Base-by-base conservation (phyloP, 208 protist genomes). In the Porcisia deanei region DNA sequence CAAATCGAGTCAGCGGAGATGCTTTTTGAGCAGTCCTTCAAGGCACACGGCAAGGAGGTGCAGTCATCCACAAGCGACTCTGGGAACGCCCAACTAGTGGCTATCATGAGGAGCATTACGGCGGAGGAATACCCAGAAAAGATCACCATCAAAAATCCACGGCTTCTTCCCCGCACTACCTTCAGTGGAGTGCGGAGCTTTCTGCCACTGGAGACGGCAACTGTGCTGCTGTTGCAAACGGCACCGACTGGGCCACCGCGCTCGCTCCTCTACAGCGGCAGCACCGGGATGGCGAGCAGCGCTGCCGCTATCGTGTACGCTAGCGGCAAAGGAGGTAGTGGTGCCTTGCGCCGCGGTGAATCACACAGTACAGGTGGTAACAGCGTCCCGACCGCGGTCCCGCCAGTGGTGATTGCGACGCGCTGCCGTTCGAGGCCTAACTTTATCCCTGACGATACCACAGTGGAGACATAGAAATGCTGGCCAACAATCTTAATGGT, bases 1-100 rank as follows among this genome's bases (percentile, higher is more conserved):
- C 87, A 94, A 73, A 81, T 95, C 10, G 91, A 95, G 61, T 66
- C 84, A 10, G 85, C 89, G 20, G 91, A 97, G 82, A 75, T 85
- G 68, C 80, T 93, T 47, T 96, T 94, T 69, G 84, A 80, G 68
- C 73, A 86, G 47, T 82, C 88, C 18, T 93, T 91, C 78, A 90
- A 85, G 54, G 72, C 70, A 25, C 78, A 86, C 66, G 83, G 87
- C n/a, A 75, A 73, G 57, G 81, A 75, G 18, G 61, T 68, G 60
- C 66, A 72, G 68, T 49, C 60, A 22, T 59, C 57, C n/a, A 72
- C 57, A 7, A 58, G 72, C 58, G 80, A 81, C 57, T 69, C 68
- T 7, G 77, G 69, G 25, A 76, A 73, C 39, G 53, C 61, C 41
- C 61, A 79, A 25, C 73, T 84, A 14, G 65, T 59, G 22, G 37